Evolutionary conservation across 2,329 filamentous ascomycete genomes (phyloP).

Genomic region (Talaromyces verruculosus): DNA sequence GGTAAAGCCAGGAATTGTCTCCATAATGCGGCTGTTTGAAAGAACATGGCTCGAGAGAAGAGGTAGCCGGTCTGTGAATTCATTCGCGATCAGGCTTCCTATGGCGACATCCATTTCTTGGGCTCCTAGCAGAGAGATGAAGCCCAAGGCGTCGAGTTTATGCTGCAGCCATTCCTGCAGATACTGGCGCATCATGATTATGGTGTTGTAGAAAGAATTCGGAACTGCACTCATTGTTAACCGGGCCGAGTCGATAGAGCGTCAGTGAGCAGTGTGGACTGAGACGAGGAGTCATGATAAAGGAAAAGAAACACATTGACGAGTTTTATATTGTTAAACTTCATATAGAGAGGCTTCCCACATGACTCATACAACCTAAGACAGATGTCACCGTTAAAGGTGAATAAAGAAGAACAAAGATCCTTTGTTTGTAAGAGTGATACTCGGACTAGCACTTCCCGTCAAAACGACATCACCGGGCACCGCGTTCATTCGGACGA

Average conservation of each 20-base stretch:
- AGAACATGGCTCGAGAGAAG: background rate
- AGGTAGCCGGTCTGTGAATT: background rate
- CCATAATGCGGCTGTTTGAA: background rate
- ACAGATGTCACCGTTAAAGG: background rate
- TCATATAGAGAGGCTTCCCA: background rate
- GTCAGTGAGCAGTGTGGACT: background rate
- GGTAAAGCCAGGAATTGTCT: background rate
- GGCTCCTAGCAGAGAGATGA: background rate
- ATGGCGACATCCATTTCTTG: background rate
- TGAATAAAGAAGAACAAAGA: background rate
- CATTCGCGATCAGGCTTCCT: background rate
- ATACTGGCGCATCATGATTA: background rate
- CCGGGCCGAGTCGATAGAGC: background rate
- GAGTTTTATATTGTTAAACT: background rate
- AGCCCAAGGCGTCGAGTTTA: background rate
- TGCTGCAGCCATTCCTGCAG: background rate
- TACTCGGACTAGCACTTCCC: background rate
- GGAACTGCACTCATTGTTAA: background rate
- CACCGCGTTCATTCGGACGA: background rate
- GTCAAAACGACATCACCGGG: background rate
- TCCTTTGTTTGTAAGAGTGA: background rate
- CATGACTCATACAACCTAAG: background rate
- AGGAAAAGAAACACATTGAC: background rate
- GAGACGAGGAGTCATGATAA: background rate
- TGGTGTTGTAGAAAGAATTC: background rate